These are phyloP conservation scores for Plectosphaerella cucumerina DNA, from an alignment of 2,329 filamentous ascomycete genomes.

Conservation along the genomic window DNA sequence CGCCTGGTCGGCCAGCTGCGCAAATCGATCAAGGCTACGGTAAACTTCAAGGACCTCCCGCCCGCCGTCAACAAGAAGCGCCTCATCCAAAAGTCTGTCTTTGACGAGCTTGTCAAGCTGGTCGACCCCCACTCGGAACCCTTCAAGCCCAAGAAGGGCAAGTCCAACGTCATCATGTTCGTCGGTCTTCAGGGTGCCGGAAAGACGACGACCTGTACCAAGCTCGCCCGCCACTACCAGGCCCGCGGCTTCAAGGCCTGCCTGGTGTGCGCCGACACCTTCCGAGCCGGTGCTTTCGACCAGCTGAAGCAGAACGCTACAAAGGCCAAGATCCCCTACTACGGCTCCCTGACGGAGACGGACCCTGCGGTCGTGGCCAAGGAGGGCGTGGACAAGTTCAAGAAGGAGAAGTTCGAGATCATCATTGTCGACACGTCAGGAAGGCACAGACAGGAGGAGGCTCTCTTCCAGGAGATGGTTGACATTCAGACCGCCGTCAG, in stretches of 20 bases:
- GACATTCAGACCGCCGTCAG: constrained; percentile 89
- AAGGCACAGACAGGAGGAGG: constrained; percentile 89
- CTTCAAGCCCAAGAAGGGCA: constrained; percentile 96
- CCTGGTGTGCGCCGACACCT: constrained; percentile 95
- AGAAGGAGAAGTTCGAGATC: constrained; percentile 96
- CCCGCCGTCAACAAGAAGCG: constrained; percentile 97
- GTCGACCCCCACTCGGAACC: constrained; percentile 94
- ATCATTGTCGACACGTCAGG: constrained; percentile 98
- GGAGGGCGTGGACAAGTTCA: constrained; percentile 98
- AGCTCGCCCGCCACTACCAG: constrained; percentile 92
- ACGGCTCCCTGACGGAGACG: constrained; percentile 91
- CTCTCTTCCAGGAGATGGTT: constrained; percentile 95
- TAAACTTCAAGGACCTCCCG: constrained; percentile 93
- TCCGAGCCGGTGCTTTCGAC: constrained; percentile 96
- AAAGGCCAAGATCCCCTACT: constrained; percentile 98
- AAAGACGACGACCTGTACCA: constrained; percentile 98
- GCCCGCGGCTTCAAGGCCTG: constrained; percentile 89
- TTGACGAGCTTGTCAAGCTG: constrained; percentile 91
- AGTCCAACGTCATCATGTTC: constrained; percentile 98
- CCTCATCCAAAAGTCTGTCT: constrained; percentile 95
- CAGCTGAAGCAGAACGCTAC: constrained; percentile 98
- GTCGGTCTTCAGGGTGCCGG: constrained; percentile 96
- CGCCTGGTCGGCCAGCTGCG: constrained; percentile 86
- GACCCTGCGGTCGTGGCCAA: constrained; percentile 89
- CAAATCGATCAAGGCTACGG: constrained; percentile 83